Evolutionary conservation across 2,329 filamentous ascomycete genomes (phyloP).

Genomic region (Ophiostoma australiae): DNA sequence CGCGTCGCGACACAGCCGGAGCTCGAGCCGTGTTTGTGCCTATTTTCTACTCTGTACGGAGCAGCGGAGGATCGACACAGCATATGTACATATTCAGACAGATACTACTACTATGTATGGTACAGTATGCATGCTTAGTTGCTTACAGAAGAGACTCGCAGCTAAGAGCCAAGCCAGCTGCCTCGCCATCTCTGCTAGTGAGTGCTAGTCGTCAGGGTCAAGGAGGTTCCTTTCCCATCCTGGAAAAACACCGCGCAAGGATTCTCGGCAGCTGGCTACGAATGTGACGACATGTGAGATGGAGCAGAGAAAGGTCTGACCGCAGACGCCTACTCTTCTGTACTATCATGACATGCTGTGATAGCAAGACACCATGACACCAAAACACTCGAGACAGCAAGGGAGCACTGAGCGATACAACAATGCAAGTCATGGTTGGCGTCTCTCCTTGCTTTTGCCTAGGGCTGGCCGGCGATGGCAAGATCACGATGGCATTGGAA

Average conservation of each 20-base stretch:
- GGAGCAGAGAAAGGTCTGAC: neutral
- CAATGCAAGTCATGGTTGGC: conserved; percentile 1
- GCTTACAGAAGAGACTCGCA: neutral
- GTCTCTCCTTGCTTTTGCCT: neutral
- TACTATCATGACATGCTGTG: too few species aligned
- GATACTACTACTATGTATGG: too few species aligned
- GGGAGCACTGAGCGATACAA: neutral
- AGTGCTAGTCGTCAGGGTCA: neutral
- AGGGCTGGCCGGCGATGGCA: neutral
- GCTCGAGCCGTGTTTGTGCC: neutral
- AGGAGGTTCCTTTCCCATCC: neutral
- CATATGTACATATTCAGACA: too few species aligned
- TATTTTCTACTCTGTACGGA: neutral
- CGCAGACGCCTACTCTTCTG: neutral
- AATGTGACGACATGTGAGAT: neutral
- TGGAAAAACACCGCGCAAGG: conserved; percentile 10
- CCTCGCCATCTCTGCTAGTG: too few species aligned
- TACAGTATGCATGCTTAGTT: too few species aligned
- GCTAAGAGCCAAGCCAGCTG: too few species aligned
- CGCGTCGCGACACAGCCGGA: conserved; percentile 2
- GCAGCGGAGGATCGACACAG: neutral
- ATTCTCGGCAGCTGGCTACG: neutral
- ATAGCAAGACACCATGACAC: neutral
- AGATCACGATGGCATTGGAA: neutral
- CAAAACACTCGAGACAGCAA: neutral